Evolutionary conservation across 768 basidiomycete genomes (phyloP), one percentile per base, ranked within the genome.

Genomic region (Kondoa subrosea): DNA sequence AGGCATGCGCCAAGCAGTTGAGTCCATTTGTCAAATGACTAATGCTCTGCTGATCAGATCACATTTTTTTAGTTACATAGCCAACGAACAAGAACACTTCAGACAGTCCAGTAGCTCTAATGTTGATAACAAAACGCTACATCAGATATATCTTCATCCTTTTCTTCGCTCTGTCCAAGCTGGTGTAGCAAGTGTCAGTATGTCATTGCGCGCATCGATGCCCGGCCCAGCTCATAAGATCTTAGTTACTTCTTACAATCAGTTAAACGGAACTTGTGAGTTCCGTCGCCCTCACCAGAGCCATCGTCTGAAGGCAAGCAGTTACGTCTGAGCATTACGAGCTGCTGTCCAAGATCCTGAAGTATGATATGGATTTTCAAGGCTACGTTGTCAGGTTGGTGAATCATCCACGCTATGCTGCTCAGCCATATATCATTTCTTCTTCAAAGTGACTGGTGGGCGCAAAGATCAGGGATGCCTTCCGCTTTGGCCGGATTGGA

Each of bases 161-260:
- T 75, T 74, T 67, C 65, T 73, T 0, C 29, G 64, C n/a, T 67
- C 68, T n/a, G 81, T 88, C 32, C 84, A 85, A 81, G 87, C 87
- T 1, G 87, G 87, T 30, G 72, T 72, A 30, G 67, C 71, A 8
- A 50, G 64, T 17, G 32, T 72, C 33, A 72, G n/a, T n/a, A n/a
- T n/a, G n/a, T n/a, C n/a, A n/a, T n/a, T n/a, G n/a, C n/a, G n/a
- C n/a, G n/a, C n/a, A n/a, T n/a, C n/a, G n/a, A n/a, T n/a, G n/a
- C n/a, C n/a, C n/a, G n/a, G n/a, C n/a, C n/a, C n/a, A n/a, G n/a
- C n/a, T n/a, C n/a, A n/a, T n/a, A n/a, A n/a, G n/a, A n/a, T n/a
- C n/a, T n/a, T n/a, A n/a, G n/a, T 72, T 70, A 68, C 70, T 30
- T 66, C 69, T 4, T 71, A 69, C 25, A 56, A 63, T 62, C 25